Evolutionary conservation across 2,329 filamentous ascomycete genomes (phyloP), one percentile per base, ranked within the genome.

Genomic region (Arthrinium puccinioides): DNA sequence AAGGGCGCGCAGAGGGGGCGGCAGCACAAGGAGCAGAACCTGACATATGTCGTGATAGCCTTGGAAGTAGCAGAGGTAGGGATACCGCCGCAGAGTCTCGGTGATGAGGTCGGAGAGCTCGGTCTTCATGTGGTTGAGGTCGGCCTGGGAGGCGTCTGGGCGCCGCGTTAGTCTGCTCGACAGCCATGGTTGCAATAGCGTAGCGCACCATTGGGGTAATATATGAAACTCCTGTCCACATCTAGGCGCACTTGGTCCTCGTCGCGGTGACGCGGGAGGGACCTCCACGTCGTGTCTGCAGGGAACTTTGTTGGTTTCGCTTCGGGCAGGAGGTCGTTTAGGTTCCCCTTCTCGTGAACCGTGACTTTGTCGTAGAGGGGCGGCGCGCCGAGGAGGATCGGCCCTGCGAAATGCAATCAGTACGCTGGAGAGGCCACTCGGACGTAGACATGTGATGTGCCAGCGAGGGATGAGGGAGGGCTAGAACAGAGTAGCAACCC

Each of bases 31-130:
- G 27, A 97, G 75, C 42, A 98, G 74, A 18, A 98, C 92, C 63
- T 98, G 94, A 50, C 87, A 92, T 53, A 98, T 97, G 64, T 98
- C 92, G 62, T 98, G 92, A 59, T 94, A 98, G 57, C 92, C 92
- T 66, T 98, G 92, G 61, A 98, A 98, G 64, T 98, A 98, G 67
- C 81, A 87, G 24, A 98, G 76, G 57, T 82, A 81, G 13, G 89
- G 87, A 52, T 94, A 74, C 23, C 76, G 76, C 37, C 94, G 82
- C 31, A 98, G 74, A 11, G 94, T 79, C 46, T 84, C 74, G 36
- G 77, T 76, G 52, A 98, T 97, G 35, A 98, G 71, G 44, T 78
- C 66, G 7, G 81, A 90, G 2, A 98, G 74, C 53, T 92, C 80
- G 38, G 70, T 57, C 56, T 92, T 96, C 54, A 84, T 82, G 29